These are phyloP conservation scores for Solanum sejunctum DNA, from an alignment of 257 asterid species.

Conservation along the genomic window DNA sequence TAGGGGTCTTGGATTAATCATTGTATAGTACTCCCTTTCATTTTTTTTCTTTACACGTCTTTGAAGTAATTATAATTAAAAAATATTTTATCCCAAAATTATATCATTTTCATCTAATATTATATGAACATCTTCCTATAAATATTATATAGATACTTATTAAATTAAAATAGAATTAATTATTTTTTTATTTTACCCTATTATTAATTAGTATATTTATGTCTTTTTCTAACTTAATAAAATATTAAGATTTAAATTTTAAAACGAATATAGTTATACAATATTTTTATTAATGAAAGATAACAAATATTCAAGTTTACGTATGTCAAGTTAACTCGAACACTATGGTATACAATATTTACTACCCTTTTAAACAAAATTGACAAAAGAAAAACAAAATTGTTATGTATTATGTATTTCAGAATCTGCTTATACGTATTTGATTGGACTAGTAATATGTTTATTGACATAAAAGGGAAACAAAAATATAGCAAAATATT, in stretches of 20 bases:
- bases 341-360: too few species aligned
- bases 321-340: background rate
- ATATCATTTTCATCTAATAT: background rate
- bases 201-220: too few species aligned
- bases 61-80: background rate
- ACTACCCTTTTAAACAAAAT: background rate
- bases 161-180: too few species aligned
- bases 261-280: background rate
- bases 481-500: background rate
- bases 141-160: too few species aligned
- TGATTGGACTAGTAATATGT: background rate
- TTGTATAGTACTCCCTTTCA: background rate
- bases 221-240: background rate
- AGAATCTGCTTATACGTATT: too few species aligned
- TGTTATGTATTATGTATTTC: too few species aligned
- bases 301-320: background rate
- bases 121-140: too few species aligned
- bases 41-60: rapidly evolving
- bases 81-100: too few species aligned
- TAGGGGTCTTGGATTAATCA: background rate
- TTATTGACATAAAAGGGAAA: background rate
- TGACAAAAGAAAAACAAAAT: too few species aligned
- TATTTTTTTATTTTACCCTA: too few species aligned
- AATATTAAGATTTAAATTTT: background rate
- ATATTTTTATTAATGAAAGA: background rate